phyloP scores from a whole-genome alignment of 208 protist species.

The Naegleria gruberi region DNA sequence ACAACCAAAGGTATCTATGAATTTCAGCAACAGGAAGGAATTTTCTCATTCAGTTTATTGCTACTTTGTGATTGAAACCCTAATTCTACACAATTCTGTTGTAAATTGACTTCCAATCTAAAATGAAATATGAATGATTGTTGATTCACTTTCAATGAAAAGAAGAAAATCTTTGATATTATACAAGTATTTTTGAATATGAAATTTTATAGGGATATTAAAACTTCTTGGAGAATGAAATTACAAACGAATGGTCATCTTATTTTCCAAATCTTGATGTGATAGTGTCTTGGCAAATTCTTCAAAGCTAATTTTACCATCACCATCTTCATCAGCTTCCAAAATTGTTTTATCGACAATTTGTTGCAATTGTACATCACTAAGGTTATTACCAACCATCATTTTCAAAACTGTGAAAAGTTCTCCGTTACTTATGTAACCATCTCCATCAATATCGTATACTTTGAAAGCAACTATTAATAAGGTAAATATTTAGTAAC shows the following conservation, averaged over 20 bases:
- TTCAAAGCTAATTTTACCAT: conserved; percentile 79
- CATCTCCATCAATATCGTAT: conserved; percentile 86
- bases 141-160: too few relatives aligned
- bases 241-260: conserved; percentile 69
- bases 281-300: conserved; percentile 71
- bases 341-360: conserved; percentile 90
- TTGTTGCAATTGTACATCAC: conserved; percentile 77
- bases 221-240: too few relatives aligned
- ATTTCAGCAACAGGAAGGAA: too few relatives aligned
- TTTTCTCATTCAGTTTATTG: too few relatives aligned
- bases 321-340: conserved; percentile 63
- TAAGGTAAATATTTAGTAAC: conserved; percentile 1
- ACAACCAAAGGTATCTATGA: too few relatives aligned
- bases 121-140: too few relatives aligned
- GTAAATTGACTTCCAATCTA: too few relatives aligned
- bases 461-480: conserved; percentile 63
- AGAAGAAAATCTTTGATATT: too few relatives aligned
- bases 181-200: too few relatives aligned
- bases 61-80: too few relatives aligned
- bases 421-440: conserved; percentile 81
- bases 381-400: conserved; percentile 82
- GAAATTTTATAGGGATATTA: too few relatives aligned
- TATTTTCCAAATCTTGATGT: conserved; percentile 62
- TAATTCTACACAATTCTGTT: too few relatives aligned
- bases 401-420: conserved; percentile 77